Percentiles rank a stretch among this genome's conserved stretches.
Evolutionary conservation across 257 asterid genomes (phyloP).

Genomic region (Henckelia pumila): DNA sequence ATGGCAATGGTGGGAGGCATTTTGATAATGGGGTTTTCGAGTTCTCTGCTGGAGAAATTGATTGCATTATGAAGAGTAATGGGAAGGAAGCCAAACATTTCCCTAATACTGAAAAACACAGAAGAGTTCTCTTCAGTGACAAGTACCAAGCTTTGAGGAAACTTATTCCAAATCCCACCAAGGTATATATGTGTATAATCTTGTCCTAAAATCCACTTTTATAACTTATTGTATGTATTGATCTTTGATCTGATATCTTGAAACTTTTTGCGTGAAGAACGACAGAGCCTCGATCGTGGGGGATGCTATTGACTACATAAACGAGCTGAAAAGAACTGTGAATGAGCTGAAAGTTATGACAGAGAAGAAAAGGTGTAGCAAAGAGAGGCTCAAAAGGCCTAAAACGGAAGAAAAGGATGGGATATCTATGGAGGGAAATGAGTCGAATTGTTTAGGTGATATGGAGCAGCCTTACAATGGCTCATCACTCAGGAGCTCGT

Average conservation of each 20-base stretch:
- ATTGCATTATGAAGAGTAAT: constrained; percentile 41
- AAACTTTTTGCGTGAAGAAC: constrained; percentile 32
- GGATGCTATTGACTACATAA: constrained; percentile 57
- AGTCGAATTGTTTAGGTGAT: constrained; percentile 40
- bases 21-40: constrained; percentile 61
- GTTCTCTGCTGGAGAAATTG: constrained; percentile 56
- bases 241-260: neutral
- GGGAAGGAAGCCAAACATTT: constrained; percentile 64
- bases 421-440: constrained; percentile 30
- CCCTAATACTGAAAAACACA: constrained; percentile 66
- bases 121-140: constrained; percentile 67
- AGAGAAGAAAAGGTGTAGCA: constrained; percentile 69
- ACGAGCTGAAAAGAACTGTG: constrained; percentile 65
- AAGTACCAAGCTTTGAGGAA: constrained; percentile 52
- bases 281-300: constrained; percentile 64
- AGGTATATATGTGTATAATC: constrained; percentile 41
- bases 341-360: constrained; percentile 47
- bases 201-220: neutral
- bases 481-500: constrained; percentile 66
- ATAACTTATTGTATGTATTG: neutral
- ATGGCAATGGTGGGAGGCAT: constrained; percentile 44
- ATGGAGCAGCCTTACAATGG: constrained; percentile 45
- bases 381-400: constrained; percentile 64
- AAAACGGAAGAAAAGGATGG: constrained; percentile 36
- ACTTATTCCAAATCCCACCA: constrained; percentile 65